These are phyloP conservation scores for Zizania latifolia DNA, from an alignment of 176 grass and related monocot species.

Conservation along the genomic window DNA sequence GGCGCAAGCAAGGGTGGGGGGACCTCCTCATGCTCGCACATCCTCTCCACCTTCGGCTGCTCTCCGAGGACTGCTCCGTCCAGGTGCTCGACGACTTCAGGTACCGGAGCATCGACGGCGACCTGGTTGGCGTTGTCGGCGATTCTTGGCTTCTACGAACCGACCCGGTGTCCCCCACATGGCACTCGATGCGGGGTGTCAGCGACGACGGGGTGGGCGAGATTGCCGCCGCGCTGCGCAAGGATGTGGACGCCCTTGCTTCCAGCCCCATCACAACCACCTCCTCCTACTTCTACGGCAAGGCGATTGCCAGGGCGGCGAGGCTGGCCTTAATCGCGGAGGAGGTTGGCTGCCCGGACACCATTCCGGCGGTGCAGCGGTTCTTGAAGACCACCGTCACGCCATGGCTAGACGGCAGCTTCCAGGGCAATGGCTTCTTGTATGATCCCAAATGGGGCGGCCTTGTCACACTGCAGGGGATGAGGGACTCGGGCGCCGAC, in stretches of 20 bases:
- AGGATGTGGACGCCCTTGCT: conserved; percentile 50
- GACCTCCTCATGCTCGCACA: conserved; percentile 83
- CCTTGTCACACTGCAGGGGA: conserved; percentile 62
- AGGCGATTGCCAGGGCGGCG: conserved; percentile 72
- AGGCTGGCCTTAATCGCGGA: conserved; percentile 75
- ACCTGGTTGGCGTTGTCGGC: conserved; percentile 80
- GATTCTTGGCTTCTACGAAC: conserved; percentile 59
- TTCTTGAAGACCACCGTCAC: conserved; percentile 57
- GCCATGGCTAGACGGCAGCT: conserved; percentile 82
- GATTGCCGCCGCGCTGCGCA: conserved; percentile 49
- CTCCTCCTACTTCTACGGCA: conserved; percentile 96
- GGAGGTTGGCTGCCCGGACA: conserved; percentile 65
- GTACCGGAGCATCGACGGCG: conserved; percentile 91
- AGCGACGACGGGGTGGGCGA: conserved; percentile 56
- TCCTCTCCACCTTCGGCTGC: conserved; percentile 80
- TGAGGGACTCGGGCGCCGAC: conserved; percentile 53
- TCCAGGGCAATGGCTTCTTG: conserved; percentile 66
- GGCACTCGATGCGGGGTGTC: conserved; percentile 69
- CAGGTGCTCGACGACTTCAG: conserved; percentile 59
- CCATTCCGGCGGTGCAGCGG: conserved; percentile 52
- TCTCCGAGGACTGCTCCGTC: conserved; percentile 32
- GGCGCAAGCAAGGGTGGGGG: conserved; percentile 64
- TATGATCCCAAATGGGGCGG: conserved; percentile 83
- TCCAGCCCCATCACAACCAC: conserved; percentile 51
- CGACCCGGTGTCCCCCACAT: conserved; percentile 51